Base-by-base conservation (phyloP, 2,329 filamentous ascomycete genomes). In the Aspergillus transmontanensis region DNA sequence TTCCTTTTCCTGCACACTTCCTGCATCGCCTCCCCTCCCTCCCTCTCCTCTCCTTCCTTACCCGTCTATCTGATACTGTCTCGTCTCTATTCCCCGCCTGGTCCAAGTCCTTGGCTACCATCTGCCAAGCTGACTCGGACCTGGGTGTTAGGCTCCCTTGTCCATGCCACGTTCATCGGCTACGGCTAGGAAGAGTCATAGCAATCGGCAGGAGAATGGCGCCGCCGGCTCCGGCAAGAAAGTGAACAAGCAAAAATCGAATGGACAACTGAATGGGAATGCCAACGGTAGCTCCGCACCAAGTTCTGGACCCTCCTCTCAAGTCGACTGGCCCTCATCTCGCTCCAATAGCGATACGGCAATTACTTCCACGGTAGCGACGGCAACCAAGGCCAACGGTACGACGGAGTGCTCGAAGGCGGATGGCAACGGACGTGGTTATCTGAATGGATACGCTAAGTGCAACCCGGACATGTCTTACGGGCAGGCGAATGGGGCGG, bases 191-290 rank as follows among this genome's bases (percentile, higher is more conserved):
- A 82, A 82, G 77, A 90, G 84, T 81, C 85, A 89, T 82, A 90
- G 90, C 80, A 87, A 84, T 74, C 88, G 90, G 79, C 90, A 96
- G 82, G 93, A 97, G 82, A 93, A 92, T 89, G 93, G 92, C 75
- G 85, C 93, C 78, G 90, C 93, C 85, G 89, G 89, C 74, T 88
- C 90, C 58, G 90, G 89, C 70, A 92, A 89, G 83, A 89, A 89
- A 77, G 82, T 89, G 72, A 82, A 79, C 66, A 85, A 84, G 76
- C 83, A 85, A 74, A 85, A 83, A 74, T 85, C 84, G 64, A 85
- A 83, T 78, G 81, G 82, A 69, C 79, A 85, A 72, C 74, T 86
- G 73, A 85, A 85, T 77, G 83, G 81, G 68, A 79, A 75, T 71
- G 74, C 80, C 61, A 82, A 80, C 76, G 77, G 80, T 68, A 69